Evolutionary conservation across 441 rosid species (phyloP), one percentile per base, ranked within the genome.

Genomic region (Biscutella laevigata): DNA sequence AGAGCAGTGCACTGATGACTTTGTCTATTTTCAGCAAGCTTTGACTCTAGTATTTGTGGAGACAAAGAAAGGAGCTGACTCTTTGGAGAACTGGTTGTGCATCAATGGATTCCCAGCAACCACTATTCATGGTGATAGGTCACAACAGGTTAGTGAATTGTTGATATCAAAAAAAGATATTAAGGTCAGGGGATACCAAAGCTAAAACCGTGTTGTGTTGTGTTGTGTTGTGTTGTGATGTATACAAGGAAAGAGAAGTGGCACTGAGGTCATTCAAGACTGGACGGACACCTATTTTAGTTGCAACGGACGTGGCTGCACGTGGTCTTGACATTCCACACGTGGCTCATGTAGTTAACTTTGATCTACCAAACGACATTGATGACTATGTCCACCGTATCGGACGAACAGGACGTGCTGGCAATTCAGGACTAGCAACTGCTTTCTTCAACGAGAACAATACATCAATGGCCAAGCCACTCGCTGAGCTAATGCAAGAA

Each of bases 401-500:
- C 2, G 72, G 72, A 56, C 42, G 72, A 48, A 67, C 68, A 48
- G 72, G 72, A 48, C 67, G 72, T 41, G 72, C 72, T 47, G 68
- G 72, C 26, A 67, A 67, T 24, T 55, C 72, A 20, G 72, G 72
- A 56, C 55, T 67, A 41, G 72, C 72, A 21, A 67, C 72, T 48
- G 72, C 72, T 35, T 67, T 67, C 54, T 67, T 67, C 59, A 67
- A 61, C 42, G 67, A 67, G 36, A 61, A 61, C 43, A 67, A 67
- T 49, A 61, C 67, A 37, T 55, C 68, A 61, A 54, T 67, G 67
- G 72, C 72, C 40, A 67, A 60, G 8, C 68, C 72, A 50, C 72
- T 67, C 26, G 48, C 72, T 22, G 96, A 91, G 20, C 71, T 91
- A 51, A 91, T 91, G 98, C 94, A 82, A 74, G 96, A 91, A 74